phyloP scores from a whole-genome alignment of 2,329 filamentous ascomycete species.

The Myotisia sp. region DNA sequence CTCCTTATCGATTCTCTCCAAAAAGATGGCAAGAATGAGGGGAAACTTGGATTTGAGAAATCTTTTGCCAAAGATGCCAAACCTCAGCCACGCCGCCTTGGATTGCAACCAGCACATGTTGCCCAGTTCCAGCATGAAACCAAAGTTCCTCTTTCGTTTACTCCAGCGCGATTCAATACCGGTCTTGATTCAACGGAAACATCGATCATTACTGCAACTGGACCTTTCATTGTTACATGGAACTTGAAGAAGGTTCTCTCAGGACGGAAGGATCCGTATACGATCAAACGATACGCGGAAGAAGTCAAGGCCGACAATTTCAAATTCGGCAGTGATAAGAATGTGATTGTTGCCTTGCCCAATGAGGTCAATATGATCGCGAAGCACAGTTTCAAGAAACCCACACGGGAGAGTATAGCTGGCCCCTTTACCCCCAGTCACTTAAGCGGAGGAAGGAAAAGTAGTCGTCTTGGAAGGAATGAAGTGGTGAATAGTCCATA shows the following conservation, averaged over 20 bases:
- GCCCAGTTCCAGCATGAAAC: slow-evolving; percentile 98
- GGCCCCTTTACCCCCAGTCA: slow-evolving; percentile 36
- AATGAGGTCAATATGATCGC: slow-evolving; percentile 98
- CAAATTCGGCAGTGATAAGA: slow-evolving; percentile 92
- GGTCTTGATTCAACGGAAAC: slow-evolving; percentile 70
- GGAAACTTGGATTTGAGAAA: slow-evolving; percentile 95
- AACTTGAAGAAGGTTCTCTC: slow-evolving; percentile 76
- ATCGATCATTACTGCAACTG: slow-evolving; percentile 90
- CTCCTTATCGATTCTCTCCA: slow-evolving; percentile 85
- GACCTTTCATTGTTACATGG: slow-evolving; percentile 95
- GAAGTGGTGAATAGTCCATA: slow-evolving; percentile 70
- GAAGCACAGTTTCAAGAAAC: slow-evolving; percentile 68
- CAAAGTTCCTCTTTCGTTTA: slow-evolving; percentile 71
- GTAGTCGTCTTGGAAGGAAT: slow-evolving; percentile 46
- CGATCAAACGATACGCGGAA: slow-evolving; percentile 90
- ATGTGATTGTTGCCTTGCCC: slow-evolving; percentile 89
- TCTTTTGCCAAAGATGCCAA: slow-evolving; percentile 85
- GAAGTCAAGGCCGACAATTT: slow-evolving; percentile 98
- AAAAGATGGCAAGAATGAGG: slow-evolving; percentile 86
- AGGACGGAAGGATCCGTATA: slow-evolving; percentile 75
- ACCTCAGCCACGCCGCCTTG: slow-evolving; percentile 80
- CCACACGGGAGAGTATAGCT: slow-evolving; percentile 86
- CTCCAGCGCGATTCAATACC: slow-evolving; percentile 84
- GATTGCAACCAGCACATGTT: slow-evolving; percentile 77
- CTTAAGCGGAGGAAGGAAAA: slow-evolving; percentile 37